These are phyloP conservation scores for Saccharomycopsis fermentans DNA, from an alignment of 805 yeast species.

Conservation along the genomic window DNA sequence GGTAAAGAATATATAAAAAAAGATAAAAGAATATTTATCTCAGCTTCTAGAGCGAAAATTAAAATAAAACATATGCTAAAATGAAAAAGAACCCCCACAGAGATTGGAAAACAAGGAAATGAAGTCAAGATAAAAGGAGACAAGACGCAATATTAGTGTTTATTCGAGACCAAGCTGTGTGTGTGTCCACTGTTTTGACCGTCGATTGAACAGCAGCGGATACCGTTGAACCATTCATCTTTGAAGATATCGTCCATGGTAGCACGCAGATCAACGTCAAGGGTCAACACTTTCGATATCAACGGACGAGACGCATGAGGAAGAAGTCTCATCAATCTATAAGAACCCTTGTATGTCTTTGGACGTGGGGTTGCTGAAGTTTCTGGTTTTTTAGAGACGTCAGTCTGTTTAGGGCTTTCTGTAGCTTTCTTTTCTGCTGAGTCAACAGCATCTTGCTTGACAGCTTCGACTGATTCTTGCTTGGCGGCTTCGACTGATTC, in stretches of 20 bases:
- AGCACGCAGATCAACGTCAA: slow-evolving; percentile 55
- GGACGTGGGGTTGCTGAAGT: background rate
- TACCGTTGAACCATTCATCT: slow-evolving; percentile 64
- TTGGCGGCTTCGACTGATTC: background rate
- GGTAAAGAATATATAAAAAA: background rate
- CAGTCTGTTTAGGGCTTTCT: background rate
- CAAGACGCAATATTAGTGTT: background rate
- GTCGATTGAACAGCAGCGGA: slow-evolving; percentile 49
- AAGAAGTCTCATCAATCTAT: slow-evolving; percentile 65
- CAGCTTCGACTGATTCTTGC: background rate
- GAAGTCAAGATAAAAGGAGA: background rate
- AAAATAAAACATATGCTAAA: background rate
- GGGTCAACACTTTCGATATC: slow-evolving; percentile 51
- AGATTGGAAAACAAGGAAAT: background rate
- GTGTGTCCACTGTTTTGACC: slow-evolving; percentile 35
- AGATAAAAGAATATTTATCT: background rate
- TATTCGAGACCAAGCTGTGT: slow-evolving; percentile 33
- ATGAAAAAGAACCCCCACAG: background rate
- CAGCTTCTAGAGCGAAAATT: background rate
- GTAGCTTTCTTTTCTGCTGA: background rate
- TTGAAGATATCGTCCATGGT: slow-evolving; percentile 52
- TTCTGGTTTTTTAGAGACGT: background rate
- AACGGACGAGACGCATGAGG: slow-evolving; percentile 82
- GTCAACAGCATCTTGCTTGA: too few species aligned
- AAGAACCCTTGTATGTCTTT: slow-evolving; percentile 47